phyloP scores from a whole-genome alignment of 352 stramenopile species.

The Paralagenidium karlingii region DNA sequence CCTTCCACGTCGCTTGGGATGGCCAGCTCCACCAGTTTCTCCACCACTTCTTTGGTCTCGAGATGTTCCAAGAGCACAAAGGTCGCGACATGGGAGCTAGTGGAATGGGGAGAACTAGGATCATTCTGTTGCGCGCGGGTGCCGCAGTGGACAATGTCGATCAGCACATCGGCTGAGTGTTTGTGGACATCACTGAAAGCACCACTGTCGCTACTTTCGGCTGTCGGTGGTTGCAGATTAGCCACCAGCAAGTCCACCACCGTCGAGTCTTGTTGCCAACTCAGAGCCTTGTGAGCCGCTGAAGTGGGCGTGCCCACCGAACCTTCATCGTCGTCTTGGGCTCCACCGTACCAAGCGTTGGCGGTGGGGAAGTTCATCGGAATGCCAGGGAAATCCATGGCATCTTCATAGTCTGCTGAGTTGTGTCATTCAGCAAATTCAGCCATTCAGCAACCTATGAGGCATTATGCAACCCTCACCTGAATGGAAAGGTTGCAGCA shows the following conservation, averaged over 20 bases:
- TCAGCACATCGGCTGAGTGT: constrained; percentile 66
- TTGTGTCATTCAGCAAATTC: not conserved
- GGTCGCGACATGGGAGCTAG: constrained; percentile 26
- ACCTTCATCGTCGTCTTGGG: constrained; percentile 58
- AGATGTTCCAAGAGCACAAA: constrained; percentile 68
- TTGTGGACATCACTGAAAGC: constrained; percentile 73
- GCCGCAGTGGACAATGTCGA: constrained; percentile 80
- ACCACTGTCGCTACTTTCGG: constrained; percentile 11
- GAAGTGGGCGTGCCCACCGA: constrained; percentile 40
- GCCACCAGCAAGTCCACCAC: constrained; percentile 55
- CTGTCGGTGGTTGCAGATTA: constrained; percentile 26
- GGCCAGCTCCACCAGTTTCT: constrained; percentile 49
- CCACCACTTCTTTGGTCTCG: constrained; percentile 55
- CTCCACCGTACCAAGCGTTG: constrained; percentile 55
- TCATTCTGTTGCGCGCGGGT: constrained; percentile 62
- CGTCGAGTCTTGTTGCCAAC: constrained; percentile 55
- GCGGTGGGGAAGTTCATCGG: constrained; percentile 57
- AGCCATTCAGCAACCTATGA: not conserved
- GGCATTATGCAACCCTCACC: constrained; percentile 7
- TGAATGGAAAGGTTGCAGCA: constrained; percentile 73
- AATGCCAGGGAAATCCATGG: constrained; percentile 76
- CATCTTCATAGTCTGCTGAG: constrained; percentile 63
- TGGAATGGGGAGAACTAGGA: constrained; percentile 40
- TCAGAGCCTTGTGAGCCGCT: constrained; percentile 49
- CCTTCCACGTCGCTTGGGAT: constrained; percentile 16